Conservation (phyloP, 192 early-diverging fungal genomes). For the Coemansia sp. region DNA sequence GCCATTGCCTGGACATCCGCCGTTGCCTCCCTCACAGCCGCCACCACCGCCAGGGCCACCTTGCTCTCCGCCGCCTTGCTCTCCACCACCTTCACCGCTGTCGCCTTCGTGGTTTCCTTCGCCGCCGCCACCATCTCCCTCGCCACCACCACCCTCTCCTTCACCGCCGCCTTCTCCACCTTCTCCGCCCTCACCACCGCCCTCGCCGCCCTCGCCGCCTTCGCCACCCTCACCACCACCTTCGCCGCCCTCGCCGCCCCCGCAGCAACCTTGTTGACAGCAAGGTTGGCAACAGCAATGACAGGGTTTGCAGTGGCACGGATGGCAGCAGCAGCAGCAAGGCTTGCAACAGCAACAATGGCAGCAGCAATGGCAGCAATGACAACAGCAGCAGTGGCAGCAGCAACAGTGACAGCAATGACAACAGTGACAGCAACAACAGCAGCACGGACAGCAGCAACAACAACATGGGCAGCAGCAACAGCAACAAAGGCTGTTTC, state of each 20-base stretch:
- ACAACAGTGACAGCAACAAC: conserved; percentile 30
- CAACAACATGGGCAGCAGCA: conserved; percentile 32
- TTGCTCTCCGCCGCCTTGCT: conserved; percentile 9
- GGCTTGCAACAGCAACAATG: conserved; percentile 51
- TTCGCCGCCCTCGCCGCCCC: conserved; percentile 19
- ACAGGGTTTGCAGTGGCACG: conserved; percentile 46
- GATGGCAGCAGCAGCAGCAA: conserved; percentile 47
- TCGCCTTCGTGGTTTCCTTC: conserved; percentile 1
- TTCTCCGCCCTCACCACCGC: conserved; percentile 11
- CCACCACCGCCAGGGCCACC: background rate
- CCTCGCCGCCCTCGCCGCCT: conserved; percentile 13
- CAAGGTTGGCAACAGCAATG: conserved; percentile 32
- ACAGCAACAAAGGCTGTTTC: conserved; percentile 29
- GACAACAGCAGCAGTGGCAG: conserved; percentile 36
- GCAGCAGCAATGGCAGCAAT: conserved; percentile 53
- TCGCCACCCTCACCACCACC: conserved; percentile 18
- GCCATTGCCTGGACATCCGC: background rate
- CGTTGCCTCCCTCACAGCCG: conserved; percentile 5
- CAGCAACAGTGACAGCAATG: conserved; percentile 35
- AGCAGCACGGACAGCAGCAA: conserved; percentile 31
- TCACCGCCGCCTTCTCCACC: conserved; percentile 15
- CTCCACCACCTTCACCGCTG: conserved; percentile 6
- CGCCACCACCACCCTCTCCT: conserved; percentile 9
- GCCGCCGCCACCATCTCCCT: conserved; percentile 21
- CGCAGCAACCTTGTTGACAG: conserved; percentile 28